These are phyloP conservation scores for Suhomyces faveliae DNA, from an alignment of 805 yeast genomes.

Conservation along the genomic window DNA sequence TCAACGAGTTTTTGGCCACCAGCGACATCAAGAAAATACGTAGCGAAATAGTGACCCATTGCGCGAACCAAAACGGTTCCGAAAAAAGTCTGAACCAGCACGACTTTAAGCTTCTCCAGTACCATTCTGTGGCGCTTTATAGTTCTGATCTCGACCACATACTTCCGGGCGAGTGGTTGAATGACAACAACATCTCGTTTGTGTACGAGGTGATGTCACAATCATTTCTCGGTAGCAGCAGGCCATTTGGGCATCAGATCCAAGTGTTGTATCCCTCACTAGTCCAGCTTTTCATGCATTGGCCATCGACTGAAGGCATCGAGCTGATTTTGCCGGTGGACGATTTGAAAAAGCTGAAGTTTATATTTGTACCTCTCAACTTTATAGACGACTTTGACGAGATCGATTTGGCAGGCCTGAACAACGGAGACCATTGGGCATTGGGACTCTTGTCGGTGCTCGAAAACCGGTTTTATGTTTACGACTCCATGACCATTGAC, in stretches of 20 bases:
- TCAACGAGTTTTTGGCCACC: slow-evolving; percentile 14
- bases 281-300: slow-evolving; percentile 57
- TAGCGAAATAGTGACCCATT: background rate
- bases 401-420: slow-evolving; percentile 50
- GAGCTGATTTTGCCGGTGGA: slow-evolving; percentile 34
- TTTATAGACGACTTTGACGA: slow-evolving; percentile 45
- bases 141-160: slow-evolving; percentile 58
- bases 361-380: slow-evolving; percentile 67
- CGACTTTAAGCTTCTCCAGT: slow-evolving; percentile 42
- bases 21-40: slow-evolving; percentile 18
- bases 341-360: slow-evolving; percentile 34
- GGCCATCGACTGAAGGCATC: slow-evolving; percentile 37
- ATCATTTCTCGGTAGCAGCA: slow-evolving; percentile 17
- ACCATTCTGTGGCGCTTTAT: slow-evolving; percentile 57
- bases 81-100: slow-evolving; percentile 12
- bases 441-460: slow-evolving; percentile 51
- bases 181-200: slow-evolving; percentile 66
- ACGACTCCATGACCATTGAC: slow-evolving; percentile 52
- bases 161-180: slow-evolving; percentile 68
- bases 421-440: slow-evolving; percentile 80
- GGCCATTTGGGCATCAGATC: slow-evolving; percentile 23
- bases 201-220: slow-evolving; percentile 50
- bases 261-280: slow-evolving; percentile 56
- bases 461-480: slow-evolving; percentile 50
- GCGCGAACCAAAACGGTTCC: slow-evolving; percentile 10